Base-by-base conservation (phyloP, 2,329 filamentous ascomycete species). In the Alternaria sp. region DNA sequence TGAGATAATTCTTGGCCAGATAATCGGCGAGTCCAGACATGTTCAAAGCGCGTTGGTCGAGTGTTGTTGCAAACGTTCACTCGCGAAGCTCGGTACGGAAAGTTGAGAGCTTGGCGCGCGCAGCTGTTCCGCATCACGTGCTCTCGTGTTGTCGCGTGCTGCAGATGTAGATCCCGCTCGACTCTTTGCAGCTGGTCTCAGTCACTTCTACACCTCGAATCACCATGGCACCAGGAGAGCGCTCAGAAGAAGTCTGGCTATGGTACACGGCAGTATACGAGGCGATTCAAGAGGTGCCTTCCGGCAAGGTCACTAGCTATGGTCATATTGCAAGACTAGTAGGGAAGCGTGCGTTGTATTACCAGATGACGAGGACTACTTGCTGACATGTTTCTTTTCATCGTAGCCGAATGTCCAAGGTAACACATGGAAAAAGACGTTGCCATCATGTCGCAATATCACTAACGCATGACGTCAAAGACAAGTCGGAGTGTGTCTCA, bases 1-100 rank as follows among this genome's bases (percentile, higher is more conserved):
- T 91, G 51, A 99, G 89, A 78, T 99, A 99, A 78, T 93, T 95
- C 64, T 92, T 90, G 38, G 94, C 94, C 36, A 99, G 87, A 75
- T 98, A 99, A 74, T 89, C 88, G 59, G 93, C 89, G 66, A 97
- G 86, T 51, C 53, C 57, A 57, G 85, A 84, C 86, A 89, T 89
- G 64, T 22, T 53, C 68, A 64, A 59, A 41, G 47, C 51, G 43
- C 26, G 48, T 54, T 54, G 57, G 52, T 36, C 55, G 62, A 55
- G 41, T 59, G 58, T 24, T 42, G 49, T 47, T 51, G 30, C 44
- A 32, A 24, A 36, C 7, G 41, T 30, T 8, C 20, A 47, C 48
- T 43, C 38, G 36, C 43, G 41, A 56, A 59, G 54, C 48, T 59
- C 26, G 11, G 30, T 42, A 55, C 30, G 51, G 51, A 55, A 55